Percentiles rank a stretch among this genome's conserved stretches.
Evolutionary conservation across 108 stramenopile genomes (phyloP).

Genomic region (Cylindrotheca fusiformis): DNA sequence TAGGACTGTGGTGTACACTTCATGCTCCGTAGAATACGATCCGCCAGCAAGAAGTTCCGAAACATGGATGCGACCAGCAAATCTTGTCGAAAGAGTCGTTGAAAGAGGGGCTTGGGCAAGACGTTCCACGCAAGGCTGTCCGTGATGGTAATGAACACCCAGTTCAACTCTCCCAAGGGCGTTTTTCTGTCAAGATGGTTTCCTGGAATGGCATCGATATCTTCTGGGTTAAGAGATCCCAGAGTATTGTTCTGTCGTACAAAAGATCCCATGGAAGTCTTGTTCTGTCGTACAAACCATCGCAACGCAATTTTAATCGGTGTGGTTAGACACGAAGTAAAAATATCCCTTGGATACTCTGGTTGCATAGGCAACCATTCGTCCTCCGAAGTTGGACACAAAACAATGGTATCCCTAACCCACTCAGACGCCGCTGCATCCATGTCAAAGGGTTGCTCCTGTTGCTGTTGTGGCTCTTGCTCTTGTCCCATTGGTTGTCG

Average conservation of each 20-base stretch:
- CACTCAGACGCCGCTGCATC: slow-evolving; percentile 35
- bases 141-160: slow-evolving; percentile 99
- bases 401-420: slow-evolving; percentile 91
- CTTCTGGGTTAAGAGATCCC: slow-evolving; percentile 47
- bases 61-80: slow-evolving; percentile 94
- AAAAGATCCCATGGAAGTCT: slow-evolving; percentile 67
- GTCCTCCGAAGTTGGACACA: slow-evolving; percentile 88
- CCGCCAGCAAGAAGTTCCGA: slow-evolving; percentile 98
- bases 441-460: slow-evolving; percentile 19
- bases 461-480: not conserved
- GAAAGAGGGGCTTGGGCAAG: slow-evolving; percentile 93
- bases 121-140: slow-evolving; percentile 99
- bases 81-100: slow-evolving; percentile 97
- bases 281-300: slow-evolving; percentile 89
- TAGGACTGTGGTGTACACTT: slow-evolving; percentile 91
- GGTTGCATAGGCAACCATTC: slow-evolving; percentile 95
- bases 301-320: slow-evolving; percentile 96
- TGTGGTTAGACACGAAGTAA: slow-evolving; percentile 97
- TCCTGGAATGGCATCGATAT: slow-evolving; percentile 93
- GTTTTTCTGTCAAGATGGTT: slow-evolving; percentile 88
- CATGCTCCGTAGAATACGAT: slow-evolving; percentile 87
- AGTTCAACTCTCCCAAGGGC: slow-evolving; percentile 94
- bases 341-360: slow-evolving; percentile 95
- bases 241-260: slow-evolving; percentile 72
- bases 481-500: slow-evolving; percentile 3